Evolutionary conservation across 148 eudicot species (phyloP), one percentile per base, ranked within the genome.

Genomic region (Persicaria maculosa): DNA sequence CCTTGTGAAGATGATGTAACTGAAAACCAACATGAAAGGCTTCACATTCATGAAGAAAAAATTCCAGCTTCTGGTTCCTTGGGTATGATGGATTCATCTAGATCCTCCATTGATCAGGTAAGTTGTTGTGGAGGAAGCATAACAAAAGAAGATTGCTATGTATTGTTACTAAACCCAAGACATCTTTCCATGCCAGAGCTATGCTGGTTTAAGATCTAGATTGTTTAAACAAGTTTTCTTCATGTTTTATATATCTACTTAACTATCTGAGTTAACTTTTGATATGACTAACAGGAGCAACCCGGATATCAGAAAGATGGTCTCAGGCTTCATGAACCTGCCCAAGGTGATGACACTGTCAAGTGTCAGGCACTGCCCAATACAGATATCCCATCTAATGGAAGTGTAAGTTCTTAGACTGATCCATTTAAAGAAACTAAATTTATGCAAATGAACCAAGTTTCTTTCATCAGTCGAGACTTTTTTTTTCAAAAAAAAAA

Each of bases 221-320:
- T 78, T 53, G 83, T 82, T 1, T 48, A 25, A 73, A 44, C 64
- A 82, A 85, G 85, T 76, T 78, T 48, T 70, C 69, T 64, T 65
- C 17, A 4, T 40, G 12, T 12, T 64, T 36, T 59, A 59, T 59
- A 0, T 20, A 15, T 15, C 6, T 65, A 65, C 19, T 36, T 14
- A 6, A 20, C 17, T 65, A 65, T 65, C 12, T 46, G 43, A 43
- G 9, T 65, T 9, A 11, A 58, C 40, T 58, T 59, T 84, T 81
- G 83, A 75, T 80, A 78, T 86, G 47, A 76, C 76, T 40, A 78
- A 77, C 90, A 92, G 97, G 85, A 59, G 61, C 77, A 82, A 68
- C 58, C 73, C 43, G 64, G 50, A 68, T 76, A 50, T 76, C 69
- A 64, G 25, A 72, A 83, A 64, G 47, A 45, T 62, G 64, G 81